Conservation (phyloP, 2,329 filamentous ascomycete genomes). For the Trichoderma arundinaceum region DNA sequence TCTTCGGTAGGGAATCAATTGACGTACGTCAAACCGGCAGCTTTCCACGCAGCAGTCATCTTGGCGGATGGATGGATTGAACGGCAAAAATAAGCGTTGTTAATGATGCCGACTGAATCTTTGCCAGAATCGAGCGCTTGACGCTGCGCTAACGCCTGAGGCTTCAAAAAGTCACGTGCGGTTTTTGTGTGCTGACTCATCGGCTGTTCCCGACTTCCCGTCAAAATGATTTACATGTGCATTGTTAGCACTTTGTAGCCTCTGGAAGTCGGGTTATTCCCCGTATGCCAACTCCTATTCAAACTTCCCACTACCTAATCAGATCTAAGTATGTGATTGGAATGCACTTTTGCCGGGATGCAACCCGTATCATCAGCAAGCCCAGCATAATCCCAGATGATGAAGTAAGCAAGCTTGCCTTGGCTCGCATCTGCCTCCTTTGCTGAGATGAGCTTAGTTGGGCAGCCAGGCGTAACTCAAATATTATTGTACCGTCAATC, state of each 20-base stretch:
- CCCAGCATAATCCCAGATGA: background rate
- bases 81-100: conserved; percentile 39
- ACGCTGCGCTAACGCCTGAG: conserved; percentile 42
- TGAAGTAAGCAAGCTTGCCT: conserved; percentile 13
- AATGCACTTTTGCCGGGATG: background rate
- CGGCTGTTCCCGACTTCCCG: background rate
- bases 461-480: background rate
- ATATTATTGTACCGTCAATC: background rate
- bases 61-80: conserved; percentile 57
- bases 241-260: background rate
- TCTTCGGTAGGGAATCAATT: conserved; percentile 39
- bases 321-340: too few relatives aligned
- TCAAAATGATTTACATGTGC: background rate
- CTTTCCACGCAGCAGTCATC: conserved; percentile 99
- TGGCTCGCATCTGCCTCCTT: background rate
- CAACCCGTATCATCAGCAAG: background rate
- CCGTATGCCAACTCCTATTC: too few relatives aligned
- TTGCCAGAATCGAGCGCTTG: conserved; percentile 44
- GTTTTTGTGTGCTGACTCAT: conserved; percentile 8
- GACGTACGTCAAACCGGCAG: conserved; percentile 91
- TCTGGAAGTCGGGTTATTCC: too few relatives aligned
- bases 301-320: too few relatives aligned
- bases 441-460: conserved; percentile 16
- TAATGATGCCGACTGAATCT: conserved; percentile 46
- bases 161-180: conserved; percentile 35